A percentile compares a stretch with the other conserved stretches of the same genome.
phyloP scores from a whole-genome alignment of 2,329 filamentous ascomycete species.

The Triangularia verruculosa region DNA sequence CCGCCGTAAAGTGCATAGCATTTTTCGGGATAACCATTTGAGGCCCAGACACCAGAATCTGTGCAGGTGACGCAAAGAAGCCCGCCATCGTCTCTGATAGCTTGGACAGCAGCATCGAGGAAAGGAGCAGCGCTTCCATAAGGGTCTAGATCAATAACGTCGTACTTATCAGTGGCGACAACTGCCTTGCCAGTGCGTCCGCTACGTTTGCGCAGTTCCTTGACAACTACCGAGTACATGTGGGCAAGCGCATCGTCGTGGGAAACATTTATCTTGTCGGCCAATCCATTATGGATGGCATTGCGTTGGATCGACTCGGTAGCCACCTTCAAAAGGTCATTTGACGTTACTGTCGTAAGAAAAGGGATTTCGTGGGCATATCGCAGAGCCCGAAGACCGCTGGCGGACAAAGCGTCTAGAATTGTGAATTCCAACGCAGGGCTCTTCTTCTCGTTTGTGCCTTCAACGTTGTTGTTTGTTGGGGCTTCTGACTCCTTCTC shows the following conservation, averaged over 20 bases:
- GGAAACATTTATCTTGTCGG: conserved; percentile 67
- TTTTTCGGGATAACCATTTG: conserved; percentile 91
- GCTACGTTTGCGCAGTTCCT: conserved; percentile 43
- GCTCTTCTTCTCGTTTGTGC: conserved; percentile 18
- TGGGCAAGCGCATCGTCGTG: conserved; percentile 82
- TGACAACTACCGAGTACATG: conserved; percentile 75
- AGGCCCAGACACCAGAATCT: conserved; percentile 92
- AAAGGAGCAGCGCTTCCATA: conserved; percentile 94
- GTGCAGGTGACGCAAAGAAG: conserved; percentile 95
- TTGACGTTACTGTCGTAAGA: conserved; percentile 77
- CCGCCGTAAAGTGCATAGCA: conserved; percentile 92
- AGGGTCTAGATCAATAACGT: conserved; percentile 94
- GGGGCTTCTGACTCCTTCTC: conserved; percentile 12
- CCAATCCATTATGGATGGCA: conserved; percentile 75
- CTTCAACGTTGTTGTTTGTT: conserved; percentile 4
- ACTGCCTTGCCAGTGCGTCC: conserved; percentile 36
- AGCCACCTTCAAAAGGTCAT: conserved; percentile 78
- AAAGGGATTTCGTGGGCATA: conserved; percentile 91
- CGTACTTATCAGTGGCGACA: conserved; percentile 59
- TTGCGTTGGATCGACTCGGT: conserved; percentile 81
- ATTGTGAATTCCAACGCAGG: conserved; percentile 65
- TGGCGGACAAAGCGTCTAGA: conserved; percentile 90
- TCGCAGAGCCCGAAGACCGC: conserved; percentile 82
- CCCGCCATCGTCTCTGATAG: conserved; percentile 78
- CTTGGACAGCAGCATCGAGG: conserved; percentile 84